Conservation (phyloP, 1,284 basidiomycete genomes). For the Leccinum holopus region DNA sequence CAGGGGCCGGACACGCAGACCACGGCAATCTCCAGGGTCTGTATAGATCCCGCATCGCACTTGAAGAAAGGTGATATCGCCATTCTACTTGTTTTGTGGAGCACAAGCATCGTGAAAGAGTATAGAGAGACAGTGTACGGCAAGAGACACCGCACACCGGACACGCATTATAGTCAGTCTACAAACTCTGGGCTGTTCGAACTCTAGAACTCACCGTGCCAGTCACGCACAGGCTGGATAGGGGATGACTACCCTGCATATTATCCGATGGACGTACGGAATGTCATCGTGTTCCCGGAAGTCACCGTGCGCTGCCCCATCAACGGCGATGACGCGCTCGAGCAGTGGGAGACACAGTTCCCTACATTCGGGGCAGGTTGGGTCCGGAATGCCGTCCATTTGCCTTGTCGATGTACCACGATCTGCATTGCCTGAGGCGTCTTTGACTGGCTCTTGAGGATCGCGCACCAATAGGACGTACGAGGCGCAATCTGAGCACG, state of each 20-base stretch:
- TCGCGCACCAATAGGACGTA: slow-evolving; percentile 22
- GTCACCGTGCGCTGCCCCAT: slow-evolving; percentile 30
- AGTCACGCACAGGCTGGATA: slow-evolving; percentile 20
- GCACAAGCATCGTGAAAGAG: slow-evolving; percentile 13
- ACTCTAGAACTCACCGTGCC: slow-evolving; percentile 8
- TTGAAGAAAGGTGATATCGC: slow-evolving; percentile 17
- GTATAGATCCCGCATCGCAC: slow-evolving; percentile 18
- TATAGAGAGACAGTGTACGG: not conserved
- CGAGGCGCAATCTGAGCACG: slow-evolving; percentile 37
- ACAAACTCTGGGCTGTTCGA: not conserved
- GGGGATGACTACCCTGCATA: slow-evolving; percentile 30
- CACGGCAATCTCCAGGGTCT: slow-evolving; percentile 24
- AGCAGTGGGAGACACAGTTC: slow-evolving; percentile 26
- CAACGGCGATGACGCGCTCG: slow-evolving; percentile 22
- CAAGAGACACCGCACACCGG: not conserved
- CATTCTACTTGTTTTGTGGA: slow-evolving; percentile 24
- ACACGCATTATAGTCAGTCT: slow-evolving; percentile 23
- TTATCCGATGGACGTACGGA: slow-evolving; percentile 25
- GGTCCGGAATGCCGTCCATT: slow-evolving; percentile 31
- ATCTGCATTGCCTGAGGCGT: slow-evolving; percentile 34
- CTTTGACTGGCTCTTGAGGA: slow-evolving; percentile 24
- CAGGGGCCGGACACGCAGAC: slow-evolving; percentile 25
- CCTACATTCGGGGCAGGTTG: slow-evolving; percentile 22
- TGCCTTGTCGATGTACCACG: slow-evolving; percentile 33
- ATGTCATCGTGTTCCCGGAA: slow-evolving; percentile 28